Conservation (phyloP, 495 filamentous ascomycete species). For the Lasiosphaeris hirsuta region DNA sequence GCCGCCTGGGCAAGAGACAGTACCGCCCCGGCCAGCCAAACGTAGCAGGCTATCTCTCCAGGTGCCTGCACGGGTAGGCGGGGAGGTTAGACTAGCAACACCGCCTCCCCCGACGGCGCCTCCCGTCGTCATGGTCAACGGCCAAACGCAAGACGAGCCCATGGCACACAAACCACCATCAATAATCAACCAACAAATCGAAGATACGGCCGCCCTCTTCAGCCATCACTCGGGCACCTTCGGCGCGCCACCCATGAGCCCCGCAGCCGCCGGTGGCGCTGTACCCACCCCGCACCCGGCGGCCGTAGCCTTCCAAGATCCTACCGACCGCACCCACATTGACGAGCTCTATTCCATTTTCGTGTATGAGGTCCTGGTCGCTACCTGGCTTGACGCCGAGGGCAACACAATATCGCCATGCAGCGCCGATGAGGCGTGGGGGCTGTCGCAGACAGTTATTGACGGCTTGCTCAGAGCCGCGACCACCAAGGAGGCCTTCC, state of each 20-base stretch:
- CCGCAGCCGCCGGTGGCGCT: not conserved
- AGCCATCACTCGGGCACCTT: conserved; percentile 10
- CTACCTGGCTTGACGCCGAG: conserved; percentile 41
- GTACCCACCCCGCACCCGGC: conserved; percentile 6
- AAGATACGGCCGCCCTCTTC: conserved; percentile 5
- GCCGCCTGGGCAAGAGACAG: conserved; percentile 24
- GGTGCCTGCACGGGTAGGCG: conserved; percentile 72
- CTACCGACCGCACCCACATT: conserved; percentile 45
- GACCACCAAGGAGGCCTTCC: conserved; percentile 43
- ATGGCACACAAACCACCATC: conserved; percentile 28
- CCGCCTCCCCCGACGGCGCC: conserved; percentile 49
- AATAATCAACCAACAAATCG: not conserved
- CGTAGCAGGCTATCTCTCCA: conserved; percentile 68
- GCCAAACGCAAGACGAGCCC: conserved; percentile 21
- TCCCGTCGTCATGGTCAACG: conserved; percentile 62
- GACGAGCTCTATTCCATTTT: conserved; percentile 46
- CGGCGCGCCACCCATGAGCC: not conserved
- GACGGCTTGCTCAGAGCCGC: conserved; percentile 42
- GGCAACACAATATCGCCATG: conserved; percentile 34
- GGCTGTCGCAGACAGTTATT: conserved; percentile 43
- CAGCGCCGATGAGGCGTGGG: conserved; percentile 45
- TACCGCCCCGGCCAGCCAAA: conserved; percentile 36
- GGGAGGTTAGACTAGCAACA: conserved; percentile 73
- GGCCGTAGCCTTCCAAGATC: conserved; percentile 22
- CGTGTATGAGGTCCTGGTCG: conserved; percentile 38